A percentile compares a stretch with the other conserved stretches of the same genome.
Conservation (phyloP, 352 stramenopile species). For the Phytophthora sojae region DNA sequence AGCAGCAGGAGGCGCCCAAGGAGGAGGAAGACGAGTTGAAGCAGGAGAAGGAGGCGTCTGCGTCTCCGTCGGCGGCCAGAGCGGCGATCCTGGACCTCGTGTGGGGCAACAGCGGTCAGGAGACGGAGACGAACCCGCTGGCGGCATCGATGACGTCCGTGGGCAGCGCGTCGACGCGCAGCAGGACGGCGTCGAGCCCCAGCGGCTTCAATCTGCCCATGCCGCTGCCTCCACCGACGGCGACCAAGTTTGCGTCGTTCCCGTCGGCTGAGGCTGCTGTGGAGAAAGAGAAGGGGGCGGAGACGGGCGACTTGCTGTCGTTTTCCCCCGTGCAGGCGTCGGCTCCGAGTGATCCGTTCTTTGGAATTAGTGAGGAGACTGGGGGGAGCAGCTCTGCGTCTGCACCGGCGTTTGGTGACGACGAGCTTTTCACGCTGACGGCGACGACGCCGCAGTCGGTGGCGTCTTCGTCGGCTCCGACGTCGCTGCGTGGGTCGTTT, state of each 20-base stretch:
- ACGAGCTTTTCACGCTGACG: slow-evolving; percentile 45
- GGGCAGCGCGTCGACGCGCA: background rate
- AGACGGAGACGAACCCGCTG: slow-evolving; percentile 9
- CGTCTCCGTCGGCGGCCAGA: slow-evolving; percentile 14
- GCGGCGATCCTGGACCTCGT: slow-evolving; percentile 40
- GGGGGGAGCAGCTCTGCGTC: background rate
- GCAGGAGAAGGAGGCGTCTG: slow-evolving; percentile 5
- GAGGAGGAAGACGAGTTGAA: background rate
- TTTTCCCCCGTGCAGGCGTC: slow-evolving; percentile 60
- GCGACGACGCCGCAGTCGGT: slow-evolving; percentile 12
- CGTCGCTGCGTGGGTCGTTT: slow-evolving; percentile 46
- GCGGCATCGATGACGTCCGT: slow-evolving; percentile 19
- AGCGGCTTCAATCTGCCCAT: slow-evolving; percentile 24
- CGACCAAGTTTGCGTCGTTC: slow-evolving; percentile 28
- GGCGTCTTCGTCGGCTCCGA: slow-evolving; percentile 16
- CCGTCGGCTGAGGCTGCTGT: slow-evolving; percentile 12
- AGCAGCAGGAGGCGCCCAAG: background rate
- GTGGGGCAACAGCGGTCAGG: slow-evolving; percentile 30
- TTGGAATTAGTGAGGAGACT: slow-evolving; percentile 33
- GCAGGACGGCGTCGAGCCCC: slow-evolving; percentile 18
- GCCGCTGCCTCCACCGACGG: slow-evolving; percentile 11
- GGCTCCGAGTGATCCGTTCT: slow-evolving; percentile 38
- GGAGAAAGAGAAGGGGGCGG: slow-evolving; percentile 30
- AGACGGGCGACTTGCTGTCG: slow-evolving; percentile 58
- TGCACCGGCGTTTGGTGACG: slow-evolving; percentile 29